Base-by-base conservation (phyloP, 139 green algal genomes). In the Limnomonas spitsbergensis region DNA sequence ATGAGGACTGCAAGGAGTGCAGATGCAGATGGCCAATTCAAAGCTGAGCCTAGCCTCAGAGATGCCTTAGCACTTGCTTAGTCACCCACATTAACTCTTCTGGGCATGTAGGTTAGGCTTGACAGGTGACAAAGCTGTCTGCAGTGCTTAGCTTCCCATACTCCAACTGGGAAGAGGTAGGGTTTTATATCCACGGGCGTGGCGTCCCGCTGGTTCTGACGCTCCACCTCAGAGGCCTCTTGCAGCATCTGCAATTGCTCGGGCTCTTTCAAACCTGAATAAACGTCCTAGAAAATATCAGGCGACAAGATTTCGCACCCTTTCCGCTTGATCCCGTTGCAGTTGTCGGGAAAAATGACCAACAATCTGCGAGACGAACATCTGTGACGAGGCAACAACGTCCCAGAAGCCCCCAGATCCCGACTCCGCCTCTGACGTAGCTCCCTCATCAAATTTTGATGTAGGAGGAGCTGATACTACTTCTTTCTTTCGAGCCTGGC, bases 171-270 rank as follows among this genome's bases (percentile, higher is more conserved):
- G 4, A 31, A 20, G 24, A 74, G 29, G 68, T 47, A 74, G 34
- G 68, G 9, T 9, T 7, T 74, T 26, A 74, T 74, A 32, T 74
- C 36, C 3, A 32, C 68, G 36, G 29, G 4, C 36, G 20, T 3
- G 3, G 68, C 35, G 68, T 32, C 42, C 7, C 35, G 29, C 20
- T 9, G 6, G 7, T 42, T 74, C 68, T n/a, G 4, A 20, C 9
- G 6, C 29, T 72, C 68, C 7, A 47, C 26, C 35, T 47, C 24
- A 42, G 20, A 9, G 4, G 9, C 68, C 35, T 74, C 68, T 53
- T 47, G 68, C 68, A 74, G 36, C 20, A 74, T 74, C 68, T 74
- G 68, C 68, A 32, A n/a, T n/a, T n/a, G n/a, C n/a, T n/a, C n/a
- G n/a, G n/a, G n/a, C 47, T 61, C 47, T 29, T 29, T 61, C 14